Conservation (phyloP, 202 grass and related monocot species). For the Dendrocalamus latiflorus region DNA sequence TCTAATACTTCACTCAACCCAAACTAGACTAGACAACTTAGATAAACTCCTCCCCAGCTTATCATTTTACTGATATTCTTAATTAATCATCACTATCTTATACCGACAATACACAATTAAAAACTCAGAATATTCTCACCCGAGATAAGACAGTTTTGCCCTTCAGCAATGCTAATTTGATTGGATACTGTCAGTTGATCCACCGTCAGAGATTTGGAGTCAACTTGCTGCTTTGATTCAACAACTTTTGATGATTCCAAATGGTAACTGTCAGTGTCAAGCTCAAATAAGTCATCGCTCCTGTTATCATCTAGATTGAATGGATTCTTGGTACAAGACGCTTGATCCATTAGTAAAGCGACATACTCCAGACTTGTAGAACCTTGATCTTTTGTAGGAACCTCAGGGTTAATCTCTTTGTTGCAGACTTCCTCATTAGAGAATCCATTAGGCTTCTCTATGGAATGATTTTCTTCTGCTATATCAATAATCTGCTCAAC, state of each 20-base stretch:
- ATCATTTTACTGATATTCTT: neutral
- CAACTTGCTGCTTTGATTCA: slow-evolving; percentile 28
- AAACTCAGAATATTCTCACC: slow-evolving; percentile 34
- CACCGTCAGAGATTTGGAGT: slow-evolving; percentile 10
- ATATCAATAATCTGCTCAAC: neutral
- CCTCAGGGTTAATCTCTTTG: slow-evolving; percentile 5
- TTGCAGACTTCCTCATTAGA: slow-evolving; percentile 14
- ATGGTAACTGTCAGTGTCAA: slow-evolving; percentile 25
- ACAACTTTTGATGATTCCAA: slow-evolving; percentile 15
- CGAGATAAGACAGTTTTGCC: slow-evolving; percentile 11
- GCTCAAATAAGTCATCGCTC: slow-evolving; percentile 58
- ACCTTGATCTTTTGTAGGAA: slow-evolving; percentile 16
- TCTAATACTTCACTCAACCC: slow-evolving; percentile 6
- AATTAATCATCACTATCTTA: neutral
- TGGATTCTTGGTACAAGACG: slow-evolving; percentile 33
- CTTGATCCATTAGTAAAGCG: slow-evolving; percentile 14
- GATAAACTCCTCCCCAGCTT: neutral
- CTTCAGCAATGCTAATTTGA: slow-evolving; percentile 22
- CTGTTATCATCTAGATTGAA: slow-evolving; percentile 38
- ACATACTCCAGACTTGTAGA: slow-evolving; percentile 16
- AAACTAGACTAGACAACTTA: slow-evolving; percentile 9
- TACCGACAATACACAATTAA: neutral
- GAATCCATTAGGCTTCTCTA: slow-evolving; percentile 5
- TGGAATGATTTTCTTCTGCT: neutral
- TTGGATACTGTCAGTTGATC: slow-evolving; percentile 8